Base-by-base conservation (phyloP, 306 rosid species). In the Vigna radiata region DNA sequence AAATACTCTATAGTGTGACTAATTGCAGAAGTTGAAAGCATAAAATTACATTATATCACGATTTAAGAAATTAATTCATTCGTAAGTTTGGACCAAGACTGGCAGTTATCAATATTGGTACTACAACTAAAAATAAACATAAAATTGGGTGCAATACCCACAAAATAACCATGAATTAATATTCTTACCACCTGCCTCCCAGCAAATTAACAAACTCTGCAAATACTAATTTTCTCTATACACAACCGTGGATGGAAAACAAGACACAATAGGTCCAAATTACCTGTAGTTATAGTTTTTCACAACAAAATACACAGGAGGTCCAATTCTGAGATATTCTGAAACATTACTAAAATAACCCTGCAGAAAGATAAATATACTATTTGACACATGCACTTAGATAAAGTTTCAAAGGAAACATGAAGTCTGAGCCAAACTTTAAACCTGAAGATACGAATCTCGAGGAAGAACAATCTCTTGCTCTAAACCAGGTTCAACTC, bases 241-340 rank as follows among this genome's bases (percentile, higher is more conserved):
- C 55, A 65, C 54, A 66, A 58, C 78, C 63, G 70, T 21, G 31
- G 61, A 48, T 44, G 47, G 44, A 65, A 43, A 67, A 61, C 63
- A 23, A 27, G 69, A 55, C 12, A 59, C 69, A 60, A 73, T 54
- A 37, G 27, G 33, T 48, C 58, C 58, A 73, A 59, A 79, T 73
- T 87, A 92, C 97, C 99, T 95, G 81, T 95, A 92, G 70, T 95
- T 95, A 75, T 88, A 92, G 87, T 91, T 95, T 91, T 95, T 95
- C 66, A 92, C 97, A 76, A 95, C 94, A 77, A 95, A 95, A 85
- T 95, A 95, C 61, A 95, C 73, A 31, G 99, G 99, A 10, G 97
- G 97, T 77, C 99, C 99, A 83, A 95, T 86, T 88, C 92, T 88
- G 81, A 95, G 99, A 84, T 95, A 89, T 70, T 87, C 92, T 27